Base-by-base conservation (phyloP, 2,329 filamentous ascomycete species). In the Colletotrichum spinosum region DNA sequence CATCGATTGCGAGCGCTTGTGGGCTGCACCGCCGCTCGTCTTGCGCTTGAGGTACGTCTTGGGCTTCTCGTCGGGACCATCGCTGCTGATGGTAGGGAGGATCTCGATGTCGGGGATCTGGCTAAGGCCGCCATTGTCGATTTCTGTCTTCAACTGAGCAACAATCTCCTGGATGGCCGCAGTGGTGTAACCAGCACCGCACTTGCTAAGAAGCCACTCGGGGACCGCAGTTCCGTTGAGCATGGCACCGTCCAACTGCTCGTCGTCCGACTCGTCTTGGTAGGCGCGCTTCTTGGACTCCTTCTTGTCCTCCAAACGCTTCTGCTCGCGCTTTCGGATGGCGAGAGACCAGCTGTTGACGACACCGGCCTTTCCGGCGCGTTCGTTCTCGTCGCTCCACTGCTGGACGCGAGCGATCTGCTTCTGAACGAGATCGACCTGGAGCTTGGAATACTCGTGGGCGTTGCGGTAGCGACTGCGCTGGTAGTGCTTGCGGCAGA, bases 401-500 rank as follows among this genome's bases (percentile, higher is more conserved):
- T 78, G 76, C 68, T 90, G 83, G 52, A 94, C 84, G 1, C 86
- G 83, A 9, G 81, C 75, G 44, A 93, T 84, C 69, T 92, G 90
- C 38, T 83, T 80, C 58, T 85, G 79, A 1, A 93, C 85, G 1
- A 93, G 81, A 3, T 88, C 83, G 60, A 88, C 88, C 73, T 93
- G 90, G 1, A 85, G 74, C 74, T 84, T 78, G 55, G 87, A 86
- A 74, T 91, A 87, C 25, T 88, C 84, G 39, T 83, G 80, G 2
- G 83, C 82, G 57, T 88, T 88, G n/a, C 90, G 84, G 73, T 94
- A 94, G 0, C 90, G 84, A 48, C 84, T 85, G 7, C 92, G 87
- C 77, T 96, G 93, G 74, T 96, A 96, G 72, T 94, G 91, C 73
- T 94, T 94, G 41, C 92, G 87, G 75, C 93, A 96, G 73, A 88